phyloP scores from a whole-genome alignment of 1,284 basidiomycete species.

The Apiotrichum mycotoxinovorans region DNA sequence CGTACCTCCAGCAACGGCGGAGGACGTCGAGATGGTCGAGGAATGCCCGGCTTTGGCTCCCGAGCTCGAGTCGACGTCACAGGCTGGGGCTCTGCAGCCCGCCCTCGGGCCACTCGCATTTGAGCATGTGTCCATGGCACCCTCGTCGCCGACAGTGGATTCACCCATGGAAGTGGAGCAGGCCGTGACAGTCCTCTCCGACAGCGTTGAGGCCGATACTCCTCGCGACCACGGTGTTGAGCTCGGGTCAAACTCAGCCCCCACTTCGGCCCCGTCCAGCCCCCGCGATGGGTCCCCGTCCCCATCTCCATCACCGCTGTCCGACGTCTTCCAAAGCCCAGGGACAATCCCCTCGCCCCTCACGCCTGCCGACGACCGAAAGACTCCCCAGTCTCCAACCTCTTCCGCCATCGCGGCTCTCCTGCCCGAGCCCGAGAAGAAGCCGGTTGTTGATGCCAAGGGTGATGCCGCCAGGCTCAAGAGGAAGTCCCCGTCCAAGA shows the following conservation, averaged over 20 bases:
- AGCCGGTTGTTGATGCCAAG: too few species aligned
- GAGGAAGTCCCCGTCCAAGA: too few species aligned
- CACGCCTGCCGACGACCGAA: not conserved
- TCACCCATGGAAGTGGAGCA: slow-evolving; percentile 1
- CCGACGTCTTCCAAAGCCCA: not conserved
- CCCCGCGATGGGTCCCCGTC: not conserved
- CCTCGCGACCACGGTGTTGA: not conserved
- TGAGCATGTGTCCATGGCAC: not conserved
- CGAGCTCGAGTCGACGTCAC: too few species aligned
- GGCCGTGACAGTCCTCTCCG: not conserved
- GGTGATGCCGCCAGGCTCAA: too few species aligned
- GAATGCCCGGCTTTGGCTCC: not conserved
- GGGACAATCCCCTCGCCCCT: not conserved
- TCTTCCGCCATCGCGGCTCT: not conserved
- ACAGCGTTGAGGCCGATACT: not conserved
- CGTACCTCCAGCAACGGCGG: not conserved
- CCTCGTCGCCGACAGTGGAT: not conserved
- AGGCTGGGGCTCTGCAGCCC: too few species aligned
- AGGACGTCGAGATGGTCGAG: not conserved
- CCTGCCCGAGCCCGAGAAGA: not conserved
- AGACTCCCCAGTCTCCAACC: not conserved
- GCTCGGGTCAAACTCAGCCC: not conserved
- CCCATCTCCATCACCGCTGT: not conserved
- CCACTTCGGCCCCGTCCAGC: not conserved
- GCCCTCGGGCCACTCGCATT: not conserved